Base-by-base conservation (phyloP, 139 green algal genomes). In the Picochlorum sp. region DNA sequence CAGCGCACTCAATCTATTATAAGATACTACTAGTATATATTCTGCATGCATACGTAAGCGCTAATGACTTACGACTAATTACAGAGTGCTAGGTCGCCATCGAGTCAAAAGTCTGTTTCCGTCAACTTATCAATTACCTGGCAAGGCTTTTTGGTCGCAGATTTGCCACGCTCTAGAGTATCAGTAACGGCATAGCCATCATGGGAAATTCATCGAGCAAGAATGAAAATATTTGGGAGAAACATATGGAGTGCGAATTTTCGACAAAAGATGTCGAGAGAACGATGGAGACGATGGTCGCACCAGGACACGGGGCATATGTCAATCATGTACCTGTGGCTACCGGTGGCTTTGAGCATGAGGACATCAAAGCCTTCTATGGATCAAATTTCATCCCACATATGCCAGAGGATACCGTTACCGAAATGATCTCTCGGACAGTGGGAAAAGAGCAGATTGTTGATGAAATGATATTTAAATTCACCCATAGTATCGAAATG, bases 261-360 rank as follows among this genome's bases (percentile, higher is more conserved):
- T 24, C 20, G 2, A 20, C 40, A 10, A 67, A 61, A 13, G 33
- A 30, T 24, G 59, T 52, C 7, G 31, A 47, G 6, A 41, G 18
- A 7, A 52, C 59, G 3, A 52, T 67, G 29, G 41, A 10, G 10
- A 66, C 59, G 2, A 67, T 67, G 59, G 41, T 63, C 18, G 9
- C 22, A 32, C 13, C 36, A 14, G 36, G 36, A 20, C 36, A 43
- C 13, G n/a, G 55, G 30, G 59, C 44, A 4, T 26, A 24, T 13
- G 59, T 67, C 30, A 67, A 67, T 31, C 59, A 67, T 6, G 47
- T 67, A 28, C 59, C 59, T 7, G 32, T 45, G n/a, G 57, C 50
- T 37, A 67, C 59, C 4, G 59, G 59, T n/a, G 59, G 59, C 6
- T 10, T 32, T 2, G 59, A 54, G 12, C 39, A n/a, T 2, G n/a